Conservation (phyloP, 768 basidiomycete genomes). For the Lepiota venenata region DNA sequence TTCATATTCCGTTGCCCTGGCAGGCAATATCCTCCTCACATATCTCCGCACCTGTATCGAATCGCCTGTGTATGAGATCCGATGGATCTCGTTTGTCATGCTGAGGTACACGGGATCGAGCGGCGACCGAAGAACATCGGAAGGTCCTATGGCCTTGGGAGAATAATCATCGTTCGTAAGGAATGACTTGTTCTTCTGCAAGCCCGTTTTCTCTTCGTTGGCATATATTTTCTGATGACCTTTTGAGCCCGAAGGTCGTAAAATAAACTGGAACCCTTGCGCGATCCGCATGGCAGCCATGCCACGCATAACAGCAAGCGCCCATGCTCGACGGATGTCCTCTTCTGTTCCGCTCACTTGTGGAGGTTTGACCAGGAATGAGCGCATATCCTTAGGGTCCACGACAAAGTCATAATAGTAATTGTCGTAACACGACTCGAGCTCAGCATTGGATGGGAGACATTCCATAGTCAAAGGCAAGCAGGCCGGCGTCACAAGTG, state of each 20-base stretch:
- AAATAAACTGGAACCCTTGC: slow-evolving; percentile 93
- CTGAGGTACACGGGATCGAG: slow-evolving; percentile 83
- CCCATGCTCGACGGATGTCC: slow-evolving; percentile 66
- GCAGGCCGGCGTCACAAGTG: slow-evolving; percentile 80
- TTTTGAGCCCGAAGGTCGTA: slow-evolving; percentile 40
- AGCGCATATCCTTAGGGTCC: slow-evolving; percentile 78
- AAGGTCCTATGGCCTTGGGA: slow-evolving; percentile 59
- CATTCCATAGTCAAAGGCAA: slow-evolving; percentile 90
- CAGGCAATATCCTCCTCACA: slow-evolving; percentile 67
- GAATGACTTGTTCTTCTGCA: slow-evolving; percentile 56
- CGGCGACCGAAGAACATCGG: slow-evolving; percentile 58
- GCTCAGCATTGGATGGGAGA: slow-evolving; percentile 72
- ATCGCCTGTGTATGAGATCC: slow-evolving; percentile 89
- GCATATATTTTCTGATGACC: slow-evolving; percentile 20
- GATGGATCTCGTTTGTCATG: slow-evolving; percentile 94
- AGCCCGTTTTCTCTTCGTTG: slow-evolving; percentile 26
- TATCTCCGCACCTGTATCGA: slow-evolving; percentile 86
- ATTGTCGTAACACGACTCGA: slow-evolving; percentile 75
- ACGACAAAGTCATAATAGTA: slow-evolving; percentile 89
- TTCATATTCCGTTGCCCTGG: slow-evolving; percentile 69
- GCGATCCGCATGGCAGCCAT: slow-evolving; percentile 91
- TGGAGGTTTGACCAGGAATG: slow-evolving; percentile 79
- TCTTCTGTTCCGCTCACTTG: slow-evolving; percentile 44
- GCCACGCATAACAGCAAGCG: slow-evolving; percentile 80
- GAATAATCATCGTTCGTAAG: slow-evolving; percentile 48